Evolutionary conservation across 257 asterid species (phyloP).

Genomic region (Petunia secreta): DNA sequence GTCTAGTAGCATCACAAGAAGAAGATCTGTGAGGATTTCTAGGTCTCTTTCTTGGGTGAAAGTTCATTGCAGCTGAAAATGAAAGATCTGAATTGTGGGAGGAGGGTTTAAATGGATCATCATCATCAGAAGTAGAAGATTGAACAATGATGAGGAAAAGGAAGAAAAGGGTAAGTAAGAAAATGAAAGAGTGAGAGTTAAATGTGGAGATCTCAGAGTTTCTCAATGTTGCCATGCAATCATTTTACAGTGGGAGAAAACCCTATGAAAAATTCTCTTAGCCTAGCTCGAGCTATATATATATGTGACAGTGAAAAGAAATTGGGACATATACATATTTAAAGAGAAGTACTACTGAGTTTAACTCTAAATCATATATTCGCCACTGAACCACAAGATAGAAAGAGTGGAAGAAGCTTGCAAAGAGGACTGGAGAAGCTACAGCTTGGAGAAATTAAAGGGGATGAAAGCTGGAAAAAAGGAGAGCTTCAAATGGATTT

Average conservation of each 20-base stretch:
- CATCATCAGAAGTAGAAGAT: neutral
- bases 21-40: neutral
- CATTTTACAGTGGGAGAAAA: neutral
- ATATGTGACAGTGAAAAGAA: neutral
- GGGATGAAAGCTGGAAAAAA: conserved; percentile 33
- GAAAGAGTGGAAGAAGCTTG: neutral
- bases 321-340: neutral
- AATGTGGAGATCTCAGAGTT: conserved; percentile 11
- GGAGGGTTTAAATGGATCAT: neutral
- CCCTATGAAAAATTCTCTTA: no score
- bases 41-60: conserved; percentile 22
- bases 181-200: neutral
- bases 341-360: no score
- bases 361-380: no score
- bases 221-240: conserved; percentile 71
- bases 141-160: conserved; percentile 8
- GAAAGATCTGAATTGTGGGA: neutral
- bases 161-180: neutral
- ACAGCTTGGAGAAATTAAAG: conserved; percentile 32
- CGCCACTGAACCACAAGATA: neutral
- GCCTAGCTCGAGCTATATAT: no score
- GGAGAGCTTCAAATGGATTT: conserved; percentile 51
- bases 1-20: conserved; percentile 29
- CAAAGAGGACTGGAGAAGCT: conserved; percentile 6
- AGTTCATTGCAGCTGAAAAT: neutral